Percentiles rank a stretch among this genome's conserved stretches.
Conservation (phyloP, 345 rosid species). For the Stellera chamaejasme region DNA sequence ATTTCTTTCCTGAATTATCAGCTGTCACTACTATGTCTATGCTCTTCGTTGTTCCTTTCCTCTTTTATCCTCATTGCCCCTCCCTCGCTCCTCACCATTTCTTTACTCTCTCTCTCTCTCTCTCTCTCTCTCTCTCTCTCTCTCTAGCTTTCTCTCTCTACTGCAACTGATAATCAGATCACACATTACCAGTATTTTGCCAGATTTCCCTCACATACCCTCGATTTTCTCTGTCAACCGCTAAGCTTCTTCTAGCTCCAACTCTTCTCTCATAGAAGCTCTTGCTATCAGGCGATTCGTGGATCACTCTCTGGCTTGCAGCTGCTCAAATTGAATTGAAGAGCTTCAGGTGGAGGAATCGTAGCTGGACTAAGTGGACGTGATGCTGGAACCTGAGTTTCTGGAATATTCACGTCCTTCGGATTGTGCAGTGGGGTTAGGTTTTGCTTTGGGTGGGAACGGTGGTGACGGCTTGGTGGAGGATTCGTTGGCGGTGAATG, state of each 20-base stretch:
- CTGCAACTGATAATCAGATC: slow-evolving; percentile 23
- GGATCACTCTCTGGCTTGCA: neutral
- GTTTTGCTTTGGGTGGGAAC: slow-evolving; percentile 21
- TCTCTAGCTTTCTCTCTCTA: slow-evolving; percentile 17
- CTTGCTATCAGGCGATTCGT: neutral
- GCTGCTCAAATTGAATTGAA: slow-evolving; percentile 9
- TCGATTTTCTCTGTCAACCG: slow-evolving; percentile 19
- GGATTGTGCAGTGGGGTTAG: slow-evolving; percentile 16
- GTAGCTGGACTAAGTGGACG: slow-evolving; percentile 12
- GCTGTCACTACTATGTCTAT: too few relatives aligned
- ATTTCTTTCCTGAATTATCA: too few relatives aligned
- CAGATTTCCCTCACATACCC: slow-evolving; percentile 22
- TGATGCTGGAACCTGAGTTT: slow-evolving; percentile 15
- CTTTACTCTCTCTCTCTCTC: slow-evolving; percentile 15
- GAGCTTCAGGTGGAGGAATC: slow-evolving; percentile 7
- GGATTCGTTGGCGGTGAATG: slow-evolving; percentile 18
- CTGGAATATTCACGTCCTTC: slow-evolving; percentile 7
- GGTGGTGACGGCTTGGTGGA: slow-evolving; percentile 2
- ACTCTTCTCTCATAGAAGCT: neutral
- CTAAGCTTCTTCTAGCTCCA: neutral
- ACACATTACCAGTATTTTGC: slow-evolving; percentile 7
- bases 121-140: slow-evolving; percentile 20
- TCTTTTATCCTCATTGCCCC: neutral
- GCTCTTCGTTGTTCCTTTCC: neutral
- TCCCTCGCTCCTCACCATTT: slow-evolving; percentile 9